Percentiles rank a stretch among this genome's conserved stretches.
Conservation (phyloP, 306 rosid species). For the Aeschynomene evenia region DNA sequence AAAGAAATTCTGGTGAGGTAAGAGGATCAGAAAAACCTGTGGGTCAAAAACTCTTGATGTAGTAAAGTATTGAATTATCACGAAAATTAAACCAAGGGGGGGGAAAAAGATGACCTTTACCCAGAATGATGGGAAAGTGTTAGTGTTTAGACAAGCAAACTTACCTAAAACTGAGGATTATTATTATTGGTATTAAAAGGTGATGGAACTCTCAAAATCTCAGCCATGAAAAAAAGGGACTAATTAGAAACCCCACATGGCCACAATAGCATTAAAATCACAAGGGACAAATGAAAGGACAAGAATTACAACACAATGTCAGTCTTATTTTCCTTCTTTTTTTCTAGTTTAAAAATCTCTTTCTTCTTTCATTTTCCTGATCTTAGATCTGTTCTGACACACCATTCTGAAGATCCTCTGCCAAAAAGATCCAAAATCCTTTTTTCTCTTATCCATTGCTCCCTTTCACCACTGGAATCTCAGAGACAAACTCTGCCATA, state of each 20-base stretch:
- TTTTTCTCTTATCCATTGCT: conserved; percentile 65
- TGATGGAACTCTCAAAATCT: conserved; percentile 49
- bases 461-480: conserved; percentile 50
- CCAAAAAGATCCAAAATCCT: conserved; percentile 56
- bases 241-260: conserved; percentile 32
- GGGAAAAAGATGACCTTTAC: conserved; percentile 28
- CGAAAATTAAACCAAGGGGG: conserved; percentile 35
- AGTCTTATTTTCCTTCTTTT: conserved; percentile 42
- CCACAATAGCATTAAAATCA: conserved; percentile 40
- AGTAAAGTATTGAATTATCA: conserved; percentile 35
- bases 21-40: conserved; percentile 23
- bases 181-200: conserved; percentile 37
- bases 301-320: conserved; percentile 60
- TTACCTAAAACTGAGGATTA: conserved; percentile 47
- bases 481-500: conserved; percentile 74
- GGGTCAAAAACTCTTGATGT: conserved; percentile 18
- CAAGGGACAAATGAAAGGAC: conserved; percentile 40
- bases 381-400: conserved; percentile 73
- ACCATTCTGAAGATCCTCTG: conserved; percentile 58
- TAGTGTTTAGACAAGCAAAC: conserved; percentile 28
- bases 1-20: neutral
- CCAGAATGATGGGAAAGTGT: conserved; percentile 29
- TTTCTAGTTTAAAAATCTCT: conserved; percentile 59
- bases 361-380: conserved; percentile 49
- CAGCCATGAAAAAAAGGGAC: conserved; percentile 53